Conservation (phyloP, 495 filamentous ascomycete species). For the Penicillium robsamsonii region DNA sequence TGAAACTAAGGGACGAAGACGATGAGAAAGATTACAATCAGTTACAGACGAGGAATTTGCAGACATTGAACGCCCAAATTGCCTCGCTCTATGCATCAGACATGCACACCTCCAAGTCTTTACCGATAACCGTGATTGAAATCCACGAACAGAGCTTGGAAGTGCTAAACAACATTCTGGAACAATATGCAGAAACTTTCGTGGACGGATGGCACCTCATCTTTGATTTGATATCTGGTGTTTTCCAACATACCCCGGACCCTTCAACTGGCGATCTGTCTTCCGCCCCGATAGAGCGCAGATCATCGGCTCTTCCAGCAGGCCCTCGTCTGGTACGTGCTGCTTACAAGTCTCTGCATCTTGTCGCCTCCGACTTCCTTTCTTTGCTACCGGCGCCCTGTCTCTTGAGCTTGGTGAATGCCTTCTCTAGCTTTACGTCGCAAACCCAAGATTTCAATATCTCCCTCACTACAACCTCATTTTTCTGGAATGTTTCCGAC, state of each 20-base stretch:
- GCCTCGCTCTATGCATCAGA: conserved; percentile 48
- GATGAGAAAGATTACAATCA: conserved; percentile 36
- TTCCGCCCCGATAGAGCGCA: conserved; percentile 20
- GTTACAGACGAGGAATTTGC: conserved; percentile 69
- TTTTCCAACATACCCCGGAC: conserved; percentile 57
- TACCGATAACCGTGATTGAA: conserved; percentile 60
- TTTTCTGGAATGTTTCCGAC: conserved; percentile 93
- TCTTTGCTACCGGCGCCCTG: conserved; percentile 72
- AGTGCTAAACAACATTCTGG: conserved; percentile 74
- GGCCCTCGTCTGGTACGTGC: conserved; percentile 75
- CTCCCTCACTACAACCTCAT: conserved; percentile 87
- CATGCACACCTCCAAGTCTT: conserved; percentile 26
- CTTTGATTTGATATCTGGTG: conserved; percentile 81
- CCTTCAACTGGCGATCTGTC: conserved; percentile 20
- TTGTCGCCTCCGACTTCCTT: conserved; percentile 93
- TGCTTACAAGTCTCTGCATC: conserved; percentile 82
- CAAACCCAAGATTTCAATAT: conserved; percentile 94
- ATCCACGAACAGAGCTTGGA: conserved; percentile 83
- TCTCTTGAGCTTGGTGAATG: conserved; percentile 80
- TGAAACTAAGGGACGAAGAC: conserved; percentile 34
- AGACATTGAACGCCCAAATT: conserved; percentile 60
- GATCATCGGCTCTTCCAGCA: conserved; percentile 42
- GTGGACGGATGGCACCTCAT: conserved; percentile 78
- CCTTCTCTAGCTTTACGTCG: conserved; percentile 79
- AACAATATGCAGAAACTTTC: conserved; percentile 84